phyloP scores from a whole-genome alignment of 257 asterid genomes.

The Nicotiana knightiana region DNA sequence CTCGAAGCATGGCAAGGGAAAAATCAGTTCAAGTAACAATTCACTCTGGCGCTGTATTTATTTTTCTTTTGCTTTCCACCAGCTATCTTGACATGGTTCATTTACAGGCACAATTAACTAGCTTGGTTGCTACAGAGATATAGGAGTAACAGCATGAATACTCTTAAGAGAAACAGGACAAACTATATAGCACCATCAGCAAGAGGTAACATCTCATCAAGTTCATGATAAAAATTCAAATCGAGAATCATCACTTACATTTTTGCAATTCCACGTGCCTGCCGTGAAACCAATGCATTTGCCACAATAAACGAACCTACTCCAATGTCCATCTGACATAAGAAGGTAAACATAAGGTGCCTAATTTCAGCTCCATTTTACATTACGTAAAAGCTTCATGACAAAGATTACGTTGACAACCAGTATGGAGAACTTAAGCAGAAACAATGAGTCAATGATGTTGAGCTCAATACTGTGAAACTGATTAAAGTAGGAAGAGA shows the following conservation, averaged over 20 bases:
- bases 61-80: neutral
- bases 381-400: neutral
- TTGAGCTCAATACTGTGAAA: neutral
- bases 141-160: neutral
- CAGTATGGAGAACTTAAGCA: neutral
- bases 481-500: neutral
- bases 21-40: neutral
- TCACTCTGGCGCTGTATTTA: neutral
- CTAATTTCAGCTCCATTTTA: neutral
- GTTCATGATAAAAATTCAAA: neutral
- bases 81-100: neutral
- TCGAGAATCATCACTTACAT: conserved; percentile 34
- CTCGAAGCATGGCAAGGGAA: neutral
- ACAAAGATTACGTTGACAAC: neutral
- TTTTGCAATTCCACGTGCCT: conserved; percentile 66
- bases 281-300: conserved; percentile 85
- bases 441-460: neutral
- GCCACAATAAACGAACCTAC: conserved; percentile 88
- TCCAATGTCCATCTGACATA: conserved; percentile 90
- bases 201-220: neutral
- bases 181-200: neutral
- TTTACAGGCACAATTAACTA: neutral
- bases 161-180: neutral
- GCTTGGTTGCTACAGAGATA: neutral
- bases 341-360: neutral